phyloP scores from a whole-genome alignment of 768 basidiomycete genomes.

The Lactarius hatsudake region DNA sequence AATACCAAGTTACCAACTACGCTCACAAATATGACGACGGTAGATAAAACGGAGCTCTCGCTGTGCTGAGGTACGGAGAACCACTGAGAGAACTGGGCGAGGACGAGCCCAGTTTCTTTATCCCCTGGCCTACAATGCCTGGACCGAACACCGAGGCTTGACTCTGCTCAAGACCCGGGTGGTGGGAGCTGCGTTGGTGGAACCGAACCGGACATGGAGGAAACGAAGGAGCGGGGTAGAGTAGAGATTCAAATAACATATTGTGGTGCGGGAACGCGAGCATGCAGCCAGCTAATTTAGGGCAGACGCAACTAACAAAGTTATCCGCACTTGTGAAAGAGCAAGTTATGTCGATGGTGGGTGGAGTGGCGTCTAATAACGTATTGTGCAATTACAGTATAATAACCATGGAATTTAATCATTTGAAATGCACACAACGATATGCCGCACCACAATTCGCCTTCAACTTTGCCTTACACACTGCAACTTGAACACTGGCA shows the following conservation, averaged over 20 bases:
- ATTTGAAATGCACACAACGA: too few species aligned
- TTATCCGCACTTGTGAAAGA: too few species aligned
- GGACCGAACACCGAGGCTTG: not conserved
- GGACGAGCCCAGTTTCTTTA: slow-evolving; percentile 4
- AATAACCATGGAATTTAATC: too few species aligned
- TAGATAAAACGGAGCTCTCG: not conserved
- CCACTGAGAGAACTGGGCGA: slow-evolving; percentile 4
- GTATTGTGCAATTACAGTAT: too few species aligned
- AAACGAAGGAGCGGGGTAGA: not conserved
- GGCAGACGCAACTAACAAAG: too few species aligned
- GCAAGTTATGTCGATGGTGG: too few species aligned
- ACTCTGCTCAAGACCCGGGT: not conserved
- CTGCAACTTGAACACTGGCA: too few species aligned
- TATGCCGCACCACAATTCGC: too few species aligned
- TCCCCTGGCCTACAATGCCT: slow-evolving; percentile 1
- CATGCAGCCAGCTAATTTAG: not conserved
- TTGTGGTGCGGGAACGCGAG: not conserved
- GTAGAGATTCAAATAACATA: not conserved
- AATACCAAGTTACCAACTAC: slow-evolving; percentile 10
- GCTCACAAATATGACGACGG: slow-evolving; percentile 3
- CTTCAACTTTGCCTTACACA: too few species aligned
- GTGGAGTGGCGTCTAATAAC: too few species aligned
- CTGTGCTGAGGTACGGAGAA: not conserved
- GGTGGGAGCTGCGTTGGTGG: not conserved
- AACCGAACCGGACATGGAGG: not conserved